Evolutionary conservation across 805 yeast species (phyloP), one percentile per base, ranked within the genome.

Genomic region (Sugiyamaella marilandica): DNA sequence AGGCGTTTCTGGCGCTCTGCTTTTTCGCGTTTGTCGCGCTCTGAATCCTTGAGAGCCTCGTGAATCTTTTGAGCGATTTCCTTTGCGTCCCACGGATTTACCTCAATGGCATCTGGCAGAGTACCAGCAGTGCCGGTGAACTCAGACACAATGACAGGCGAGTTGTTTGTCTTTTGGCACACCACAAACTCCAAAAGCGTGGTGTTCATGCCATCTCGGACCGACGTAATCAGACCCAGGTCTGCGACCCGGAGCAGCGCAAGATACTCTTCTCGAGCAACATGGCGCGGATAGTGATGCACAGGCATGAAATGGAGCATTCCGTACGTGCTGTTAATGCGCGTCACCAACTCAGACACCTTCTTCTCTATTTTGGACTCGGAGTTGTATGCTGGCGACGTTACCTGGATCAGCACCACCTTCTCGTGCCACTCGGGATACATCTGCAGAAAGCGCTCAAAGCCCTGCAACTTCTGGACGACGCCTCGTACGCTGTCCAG

Each of bases 61-160:
- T 90, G 75, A 52, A 95, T 85, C 5, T 90, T 79, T 62, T 82
- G 85, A 1, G 99, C 92, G 35, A 92, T 92, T 1, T 96, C 96
- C 24, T 88, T 92, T 0, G 95, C 78, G 70, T 94, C 98, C 96
- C 97, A 94, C 7, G 99, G 99, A 62, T 94, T 94, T 34, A 94
- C 94, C 58, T 85, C 80, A 48, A 87, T 76, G n/a, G 74, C 73
- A 24, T 70, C 75, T 10, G 59, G 54, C 18, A 74, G 56, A 13
- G 60, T 50, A n/a, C 62, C 54, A 0, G 96, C 87, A 2, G 95
- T 83, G 44, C 99, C 99, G 52, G 95, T 86, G 65, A 94, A 94
- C 71, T 94, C 99, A 19, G 96, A 87, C 44, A 94, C 72, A 36
- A 94, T 82, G 63, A 95, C 76, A 0, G 98, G 96, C 2, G 86